phyloP scores from a whole-genome alignment of 495 filamentous ascomycete genomes.

The Beverwykella pulmonaria region DNA sequence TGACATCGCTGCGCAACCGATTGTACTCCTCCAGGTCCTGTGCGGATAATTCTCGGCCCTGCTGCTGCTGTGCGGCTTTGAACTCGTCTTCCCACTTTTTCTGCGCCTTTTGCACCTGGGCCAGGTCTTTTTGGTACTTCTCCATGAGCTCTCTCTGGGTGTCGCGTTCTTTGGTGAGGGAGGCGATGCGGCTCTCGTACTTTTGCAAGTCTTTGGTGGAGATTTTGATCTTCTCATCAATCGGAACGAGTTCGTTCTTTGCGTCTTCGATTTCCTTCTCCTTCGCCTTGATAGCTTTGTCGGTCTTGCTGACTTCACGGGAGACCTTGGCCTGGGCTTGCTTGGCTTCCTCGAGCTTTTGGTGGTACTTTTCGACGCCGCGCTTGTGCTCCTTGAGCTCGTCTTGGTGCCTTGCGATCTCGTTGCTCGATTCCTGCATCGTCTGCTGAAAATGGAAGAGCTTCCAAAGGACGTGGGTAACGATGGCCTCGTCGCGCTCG shows the following conservation, averaged over 20 bases:
- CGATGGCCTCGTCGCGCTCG: slow-evolving; percentile 87
- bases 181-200: slow-evolving; percentile 65
- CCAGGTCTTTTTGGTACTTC: slow-evolving; percentile 76
- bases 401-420: slow-evolving; percentile 93
- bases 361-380: slow-evolving; percentile 82
- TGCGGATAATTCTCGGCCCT: slow-evolving; percentile 82
- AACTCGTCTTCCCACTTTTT: slow-evolving; percentile 86
- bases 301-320: slow-evolving; percentile 78
- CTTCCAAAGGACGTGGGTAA: slow-evolving; percentile 96
- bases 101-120: slow-evolving; percentile 85
- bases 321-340: slow-evolving; percentile 77
- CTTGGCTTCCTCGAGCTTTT: slow-evolving; percentile 81
- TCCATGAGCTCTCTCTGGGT: slow-evolving; percentile 65
- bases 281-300: slow-evolving; percentile 78
- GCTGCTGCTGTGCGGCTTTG: slow-evolving; percentile 76
- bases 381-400: slow-evolving; percentile 93
- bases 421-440: slow-evolving; percentile 86
- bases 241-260: slow-evolving; percentile 81
- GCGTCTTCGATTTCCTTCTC: slow-evolving; percentile 87
- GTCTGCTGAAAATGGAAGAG: slow-evolving; percentile 91
- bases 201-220: slow-evolving; percentile 69
- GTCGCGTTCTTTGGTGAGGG: slow-evolving; percentile 75
- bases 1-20: slow-evolving; percentile 80
- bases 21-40: slow-evolving; percentile 89
- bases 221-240: slow-evolving; percentile 90